Conservation (phyloP, 345 rosid species). For the Leavenworthia alabamica region DNA sequence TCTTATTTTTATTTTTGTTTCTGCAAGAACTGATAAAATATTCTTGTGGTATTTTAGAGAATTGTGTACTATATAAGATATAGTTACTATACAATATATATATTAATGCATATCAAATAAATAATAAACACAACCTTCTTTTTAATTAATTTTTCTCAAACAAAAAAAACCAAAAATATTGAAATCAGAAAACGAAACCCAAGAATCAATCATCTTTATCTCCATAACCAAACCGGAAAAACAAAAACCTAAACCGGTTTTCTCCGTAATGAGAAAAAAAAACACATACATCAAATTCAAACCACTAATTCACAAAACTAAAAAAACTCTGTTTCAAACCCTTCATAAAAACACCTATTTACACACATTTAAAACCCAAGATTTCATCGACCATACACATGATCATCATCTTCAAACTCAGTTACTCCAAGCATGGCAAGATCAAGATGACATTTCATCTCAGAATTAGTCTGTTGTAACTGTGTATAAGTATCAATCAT, state of each 20-base stretch:
- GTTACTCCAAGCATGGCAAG: conserved; percentile 91
- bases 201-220: background rate
- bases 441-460: conserved; percentile 86
- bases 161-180: conserved; percentile 10
- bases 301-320: conserved; percentile 8
- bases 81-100: too few relatives aligned
- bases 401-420: conserved; percentile 70
- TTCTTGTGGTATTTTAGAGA: too few relatives aligned
- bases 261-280: background rate
- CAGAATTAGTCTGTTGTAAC: conserved; percentile 62
- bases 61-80: too few relatives aligned
- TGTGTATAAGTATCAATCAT: conserved; percentile 60
- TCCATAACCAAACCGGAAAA: conserved; percentile 23
- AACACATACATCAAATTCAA: conserved; percentile 16
- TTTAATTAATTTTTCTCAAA: background rate
- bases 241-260: conserved; percentile 21
- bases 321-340: conserved; percentile 21
- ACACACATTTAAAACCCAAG: conserved; percentile 14
- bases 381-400: conserved; percentile 48
- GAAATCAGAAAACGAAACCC: background rate
- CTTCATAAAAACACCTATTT: conserved; percentile 25
- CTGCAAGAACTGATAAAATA: too few relatives aligned
- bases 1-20: too few relatives aligned
- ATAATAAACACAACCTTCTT: conserved; percentile 10
- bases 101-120: background rate